phyloP scores from a whole-genome alignment of 1,139 yeast species.

The Pichia sp. region DNA sequence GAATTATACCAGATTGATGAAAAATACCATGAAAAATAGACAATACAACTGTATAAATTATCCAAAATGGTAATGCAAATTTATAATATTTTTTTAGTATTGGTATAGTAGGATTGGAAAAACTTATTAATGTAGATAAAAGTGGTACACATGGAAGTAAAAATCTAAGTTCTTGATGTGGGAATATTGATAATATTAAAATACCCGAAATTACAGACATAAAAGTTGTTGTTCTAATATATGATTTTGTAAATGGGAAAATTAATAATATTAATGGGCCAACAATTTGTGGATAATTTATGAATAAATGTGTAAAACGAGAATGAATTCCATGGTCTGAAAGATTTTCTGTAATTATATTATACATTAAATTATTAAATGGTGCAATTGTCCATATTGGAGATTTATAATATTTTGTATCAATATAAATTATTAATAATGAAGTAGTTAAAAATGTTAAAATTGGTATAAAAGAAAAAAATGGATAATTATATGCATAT shows the following conservation, averaged over 20 bases:
- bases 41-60: conserved; percentile 55
- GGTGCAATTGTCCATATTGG: conserved; percentile 56
- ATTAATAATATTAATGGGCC: conserved; percentile 64
- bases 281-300: conserved; percentile 71
- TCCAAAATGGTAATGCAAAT: conserved; percentile 41
- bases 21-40: conserved; percentile 66
- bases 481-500: conserved; percentile 19
- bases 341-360: conserved; percentile 52
- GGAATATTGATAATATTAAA: conserved; percentile 56
- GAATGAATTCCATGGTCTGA: conserved; percentile 81
- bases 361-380: conserved; percentile 68
- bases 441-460: conserved; percentile 36
- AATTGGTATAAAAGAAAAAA: conserved; percentile 27
- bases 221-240: conserved; percentile 46
- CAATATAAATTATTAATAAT: conserved; percentile 42
- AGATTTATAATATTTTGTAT: conserved; percentile 36
- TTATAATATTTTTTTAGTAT: conserved; percentile 1
- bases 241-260: conserved; percentile 27
- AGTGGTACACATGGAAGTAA: conserved; percentile 73
- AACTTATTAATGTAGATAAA: conserved; percentile 23
- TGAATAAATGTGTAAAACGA: conserved; percentile 60
- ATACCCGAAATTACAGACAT: conserved; percentile 61
- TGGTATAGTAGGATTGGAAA: neutral
- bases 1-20: conserved; percentile 89
- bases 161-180: conserved; percentile 91